A percentile compares a stretch with the other conserved stretches of the same genome.
Conservation (phyloP, 495 filamentous ascomycete species). For the Xylaria curta region DNA sequence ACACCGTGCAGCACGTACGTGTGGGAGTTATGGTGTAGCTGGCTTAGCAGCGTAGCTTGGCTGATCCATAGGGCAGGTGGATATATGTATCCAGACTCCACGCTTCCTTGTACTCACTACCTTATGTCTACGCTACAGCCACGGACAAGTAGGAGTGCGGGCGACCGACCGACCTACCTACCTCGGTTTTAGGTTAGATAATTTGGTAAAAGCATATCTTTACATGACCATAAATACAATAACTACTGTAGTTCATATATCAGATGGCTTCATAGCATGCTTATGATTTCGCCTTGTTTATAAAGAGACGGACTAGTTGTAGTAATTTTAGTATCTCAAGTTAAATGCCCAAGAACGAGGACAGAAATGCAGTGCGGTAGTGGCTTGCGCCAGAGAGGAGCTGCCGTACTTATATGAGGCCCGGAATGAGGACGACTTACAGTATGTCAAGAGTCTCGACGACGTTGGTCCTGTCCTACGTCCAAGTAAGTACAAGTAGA, state of each 20-base stretch:
- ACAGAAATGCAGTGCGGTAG: background rate
- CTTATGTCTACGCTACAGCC: background rate
- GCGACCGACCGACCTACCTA: background rate
- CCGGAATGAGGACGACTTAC: background rate
- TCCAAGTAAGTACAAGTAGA: background rate
- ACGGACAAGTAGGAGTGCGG: background rate
- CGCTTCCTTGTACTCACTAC: background rate
- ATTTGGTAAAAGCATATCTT: background rate
- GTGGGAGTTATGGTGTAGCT: background rate
- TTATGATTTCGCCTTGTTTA: background rate
- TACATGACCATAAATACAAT: too few relatives aligned
- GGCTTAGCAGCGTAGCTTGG: background rate
- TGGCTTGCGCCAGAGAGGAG: background rate
- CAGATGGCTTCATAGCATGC: background rate
- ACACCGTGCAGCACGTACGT: slow-evolving; percentile 7
- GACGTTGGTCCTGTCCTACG: background rate
- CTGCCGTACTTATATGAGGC: background rate
- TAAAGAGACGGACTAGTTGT: background rate
- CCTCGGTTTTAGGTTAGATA: background rate
- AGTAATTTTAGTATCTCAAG: too few relatives aligned
- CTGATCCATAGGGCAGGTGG: slow-evolving; percentile 7
- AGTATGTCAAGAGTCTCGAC: background rate
- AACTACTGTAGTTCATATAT: background rate
- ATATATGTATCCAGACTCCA: background rate
- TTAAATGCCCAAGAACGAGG: background rate